Evolutionary conservation across 1,284 basidiomycete genomes (phyloP), one percentile per base, ranked within the genome.

Genomic region (Cystobasidiaceae sp.): DNA sequence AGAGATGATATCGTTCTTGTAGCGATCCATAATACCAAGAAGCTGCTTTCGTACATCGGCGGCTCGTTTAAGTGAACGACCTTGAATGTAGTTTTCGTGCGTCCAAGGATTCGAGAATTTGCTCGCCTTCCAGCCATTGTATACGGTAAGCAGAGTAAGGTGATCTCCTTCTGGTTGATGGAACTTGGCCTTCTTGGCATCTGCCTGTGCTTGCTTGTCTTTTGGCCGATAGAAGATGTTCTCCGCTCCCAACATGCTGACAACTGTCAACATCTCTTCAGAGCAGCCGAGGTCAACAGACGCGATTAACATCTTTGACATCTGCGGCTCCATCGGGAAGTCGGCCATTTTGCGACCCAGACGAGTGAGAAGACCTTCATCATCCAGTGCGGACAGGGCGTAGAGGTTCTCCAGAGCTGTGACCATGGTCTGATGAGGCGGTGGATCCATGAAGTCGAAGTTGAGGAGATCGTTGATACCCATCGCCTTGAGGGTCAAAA

Each of bases 381-480:
- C 93, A 73, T 98, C 96, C 34, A 98, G 81, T 3, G 94, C 96
- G 0, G 92, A 94, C 4, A 98, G 82, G 1, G 93, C 94, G 77
- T 96, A 97, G 2, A 98, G 79, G 66, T 89, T 86, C 76, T 98
- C 94, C 39, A 98, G 80, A 0, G 96, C 96, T 2, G 90, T 93
- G 62, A 76, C 74, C 85, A 98, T 90, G 4, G 93, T 97, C 74
- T 89, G 91, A 0, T 93, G 89, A 0, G 94, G 93, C 30, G 96
- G 96, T 1, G 94, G 93, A 77, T 98, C 96, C 94, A 98, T 97
- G 75, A 97, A 99, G 77, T 97, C 94, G 77, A 98, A 98, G 77
- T 91, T 90, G 69, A 98, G 85, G 21, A 99, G 80, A 76, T 99
- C 93, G 74, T 98, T 98, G 79, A 99, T 86, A 33, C 96, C 96